phyloP scores from a whole-genome alignment of 129 eudicot genomes.

The Centrapalus pauciflorus region DNA sequence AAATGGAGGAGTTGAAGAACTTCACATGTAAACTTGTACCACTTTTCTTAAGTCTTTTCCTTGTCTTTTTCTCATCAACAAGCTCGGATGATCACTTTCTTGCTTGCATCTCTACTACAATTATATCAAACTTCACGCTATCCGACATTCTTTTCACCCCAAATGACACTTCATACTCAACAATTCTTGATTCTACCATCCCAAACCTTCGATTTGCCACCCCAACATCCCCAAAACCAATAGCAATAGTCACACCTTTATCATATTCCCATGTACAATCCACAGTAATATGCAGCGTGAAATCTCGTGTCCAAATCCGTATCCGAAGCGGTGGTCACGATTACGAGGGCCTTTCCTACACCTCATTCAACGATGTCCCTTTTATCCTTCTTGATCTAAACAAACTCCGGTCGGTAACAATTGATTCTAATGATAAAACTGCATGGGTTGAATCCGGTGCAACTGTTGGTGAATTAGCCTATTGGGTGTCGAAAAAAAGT shows the following conservation, averaged over 20 bases:
- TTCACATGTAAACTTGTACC: not conserved
- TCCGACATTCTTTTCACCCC: not conserved
- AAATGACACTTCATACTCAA: not conserved
- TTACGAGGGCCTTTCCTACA: constrained; percentile 3
- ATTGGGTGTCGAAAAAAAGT: constrained; percentile 7
- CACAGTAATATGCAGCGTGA: not conserved
- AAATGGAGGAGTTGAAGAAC: constrained; percentile 2
- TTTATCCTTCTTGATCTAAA: not conserved
- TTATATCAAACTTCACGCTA: not conserved
- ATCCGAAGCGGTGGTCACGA: constrained; percentile 7
- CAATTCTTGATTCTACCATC: not conserved
- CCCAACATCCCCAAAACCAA: not conserved
- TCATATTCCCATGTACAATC: not conserved
- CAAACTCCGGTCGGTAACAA: not conserved
- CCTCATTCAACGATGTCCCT: not conserved
- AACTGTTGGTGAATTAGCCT: not conserved
- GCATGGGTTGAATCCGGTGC: constrained; percentile 6
- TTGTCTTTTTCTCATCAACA: not conserved
- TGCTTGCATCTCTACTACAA: not conserved
- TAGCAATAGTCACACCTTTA: not conserved
- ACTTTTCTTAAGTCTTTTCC: not conserved
- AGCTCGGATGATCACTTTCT: not conserved
- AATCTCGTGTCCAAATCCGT: not conserved
- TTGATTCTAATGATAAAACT: not conserved
- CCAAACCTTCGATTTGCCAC: not conserved